phyloP scores from a whole-genome alignment of 768 basidiomycete species.

The Trametes cubensis region DNA sequence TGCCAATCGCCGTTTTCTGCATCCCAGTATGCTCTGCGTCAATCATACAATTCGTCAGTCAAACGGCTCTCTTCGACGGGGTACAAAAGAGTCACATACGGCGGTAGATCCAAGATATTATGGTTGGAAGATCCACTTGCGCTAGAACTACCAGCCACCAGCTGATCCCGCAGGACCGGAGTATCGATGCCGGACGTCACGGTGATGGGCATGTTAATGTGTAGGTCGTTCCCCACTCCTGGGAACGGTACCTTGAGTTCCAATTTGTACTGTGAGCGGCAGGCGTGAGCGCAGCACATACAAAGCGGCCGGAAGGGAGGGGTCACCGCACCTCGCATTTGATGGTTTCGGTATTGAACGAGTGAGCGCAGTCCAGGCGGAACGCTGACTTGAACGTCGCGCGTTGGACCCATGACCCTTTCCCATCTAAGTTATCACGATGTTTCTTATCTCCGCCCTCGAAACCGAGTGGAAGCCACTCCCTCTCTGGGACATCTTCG shows the following conservation, averaged over 20 bases:
- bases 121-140: too few species aligned
- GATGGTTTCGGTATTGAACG: slow-evolving; percentile 15
- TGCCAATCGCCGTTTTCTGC: not conserved
- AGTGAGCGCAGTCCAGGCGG: slow-evolving; percentile 16
- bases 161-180: not conserved
- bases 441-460: not conserved
- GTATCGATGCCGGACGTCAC: slow-evolving; percentile 18
- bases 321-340: slow-evolving; percentile 9
- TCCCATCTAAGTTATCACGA: not conserved
- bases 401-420: slow-evolving; percentile 25
- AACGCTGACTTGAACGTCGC: slow-evolving; percentile 17
- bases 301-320: too few species aligned
- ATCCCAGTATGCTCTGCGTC: slow-evolving; percentile 2
- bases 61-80: not conserved
- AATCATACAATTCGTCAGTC: not conserved
- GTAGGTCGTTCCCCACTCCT: slow-evolving; percentile 22
- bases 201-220: slow-evolving; percentile 8
- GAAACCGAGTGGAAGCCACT: not conserved
- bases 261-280: slow-evolving; percentile 11
- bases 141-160: too few species aligned
- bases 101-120: not conserved
- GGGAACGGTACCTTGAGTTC: slow-evolving; percentile 19
- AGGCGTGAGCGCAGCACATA: too few species aligned
- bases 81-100: not conserved
- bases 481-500: not conserved